These are phyloP conservation scores for Diaporthe batatas DNA, from an alignment of 2,329 filamentous ascomycete species.

Conservation along the genomic window DNA sequence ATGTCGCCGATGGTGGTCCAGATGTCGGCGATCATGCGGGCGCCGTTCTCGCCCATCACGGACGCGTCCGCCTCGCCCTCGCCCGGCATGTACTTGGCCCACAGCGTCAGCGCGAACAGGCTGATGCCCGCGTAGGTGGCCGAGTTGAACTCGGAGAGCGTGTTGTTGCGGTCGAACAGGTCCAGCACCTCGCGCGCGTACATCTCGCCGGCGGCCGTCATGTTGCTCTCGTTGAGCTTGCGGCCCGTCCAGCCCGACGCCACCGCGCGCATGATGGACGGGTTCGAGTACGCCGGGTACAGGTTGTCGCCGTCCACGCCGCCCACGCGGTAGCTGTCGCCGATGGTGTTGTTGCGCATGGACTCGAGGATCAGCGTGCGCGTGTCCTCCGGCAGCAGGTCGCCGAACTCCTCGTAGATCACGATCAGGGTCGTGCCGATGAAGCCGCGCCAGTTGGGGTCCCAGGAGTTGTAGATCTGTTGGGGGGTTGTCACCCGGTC, in stretches of 20 bases:
- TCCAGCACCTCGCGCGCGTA: constrained; percentile 69
- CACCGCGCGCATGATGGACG: constrained; percentile 72
- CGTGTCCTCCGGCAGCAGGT: constrained; percentile 54
- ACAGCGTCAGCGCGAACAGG: constrained; percentile 69
- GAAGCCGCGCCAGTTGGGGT: constrained; percentile 76
- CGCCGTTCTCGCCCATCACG: constrained; percentile 65
- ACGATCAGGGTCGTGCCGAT: constrained; percentile 71
- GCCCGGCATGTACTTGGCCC: constrained; percentile 69
- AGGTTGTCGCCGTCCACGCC: constrained; percentile 72
- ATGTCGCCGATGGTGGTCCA: constrained; percentile 66
- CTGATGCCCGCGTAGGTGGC: constrained; percentile 75
- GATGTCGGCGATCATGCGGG: constrained; percentile 64
- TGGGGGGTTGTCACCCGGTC: not conserved
- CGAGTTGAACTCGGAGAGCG: constrained; percentile 73
- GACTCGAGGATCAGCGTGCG: constrained; percentile 62
- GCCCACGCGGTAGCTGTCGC: constrained; percentile 73
- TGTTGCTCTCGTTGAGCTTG: constrained; percentile 66
- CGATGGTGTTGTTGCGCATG: constrained; percentile 67
- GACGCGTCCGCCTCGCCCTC: constrained; percentile 52
- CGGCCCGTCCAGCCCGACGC: constrained; percentile 70
- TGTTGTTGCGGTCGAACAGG: constrained; percentile 67
- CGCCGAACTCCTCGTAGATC: constrained; percentile 69
- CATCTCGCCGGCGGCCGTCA: constrained; percentile 68
- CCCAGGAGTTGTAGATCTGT: constrained; percentile 70
- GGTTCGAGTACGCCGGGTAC: constrained; percentile 73